Base-by-base conservation (phyloP, 208 protist species). In the Trypanosoma avium region DNA sequence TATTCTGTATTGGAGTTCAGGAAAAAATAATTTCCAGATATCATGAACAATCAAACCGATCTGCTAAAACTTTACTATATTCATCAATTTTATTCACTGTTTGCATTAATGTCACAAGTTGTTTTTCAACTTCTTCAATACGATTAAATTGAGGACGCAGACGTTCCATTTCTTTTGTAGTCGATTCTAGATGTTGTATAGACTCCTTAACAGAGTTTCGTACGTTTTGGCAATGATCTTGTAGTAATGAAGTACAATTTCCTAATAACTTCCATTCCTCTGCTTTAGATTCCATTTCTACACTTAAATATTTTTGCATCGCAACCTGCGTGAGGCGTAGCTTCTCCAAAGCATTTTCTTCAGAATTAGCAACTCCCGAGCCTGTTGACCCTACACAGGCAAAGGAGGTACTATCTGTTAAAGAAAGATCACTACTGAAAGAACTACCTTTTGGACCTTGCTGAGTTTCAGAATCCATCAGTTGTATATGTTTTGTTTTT, bases 11-110 rank as follows among this genome's bases (percentile, higher is more conserved):
- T n/a, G n/a, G n/a, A n/a, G n/a, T n/a, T n/a, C n/a, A n/a, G 21
- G 52, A 57, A 40, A 57, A 19, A 4, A 27, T 47, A 24, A 52
- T 52, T 24, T 15, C 46, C 6, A 15, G 10, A n/a, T 30, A 13
- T 48, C 24, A 48, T 17, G 0, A 24, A 15, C 48, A 57, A 13
- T 46, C 47, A 55, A 65, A 56, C 5, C 35, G 48, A 22, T 65
- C 47, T 21, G 33, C 60, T 22, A 65, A 35, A 40, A 22, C 48
- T 33, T 56, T 65, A 24, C 60, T 65, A 24, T 59, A 67, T 40
- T 56, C 33, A 29, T 56, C 48, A 55, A 63, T 50, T 33, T 27
- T 35, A 21, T 63, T 54, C 24, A 63, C 58, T 17, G 32, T 40
- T 17, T 26, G 21, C n/a, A 13, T 29, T 19, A 63, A 38, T 35